Conservation (phyloP, 805 yeast species). For the Priceomyces medius region DNA sequence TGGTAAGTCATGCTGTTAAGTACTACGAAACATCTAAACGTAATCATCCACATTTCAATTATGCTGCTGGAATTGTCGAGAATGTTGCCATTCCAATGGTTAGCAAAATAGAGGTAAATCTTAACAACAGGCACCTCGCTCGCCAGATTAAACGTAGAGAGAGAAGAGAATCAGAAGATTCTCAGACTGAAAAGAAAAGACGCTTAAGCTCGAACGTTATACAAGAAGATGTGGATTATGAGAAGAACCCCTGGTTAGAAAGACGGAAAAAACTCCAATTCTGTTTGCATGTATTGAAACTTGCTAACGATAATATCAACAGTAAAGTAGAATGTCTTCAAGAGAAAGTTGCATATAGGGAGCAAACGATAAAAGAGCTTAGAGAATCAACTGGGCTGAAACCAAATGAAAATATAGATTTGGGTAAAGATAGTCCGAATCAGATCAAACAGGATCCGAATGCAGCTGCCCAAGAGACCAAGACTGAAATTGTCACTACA, state of each 20-base stretch:
- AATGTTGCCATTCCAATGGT: conserved; percentile 56
- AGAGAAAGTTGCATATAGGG: conserved; percentile 46
- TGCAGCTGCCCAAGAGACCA: conserved; percentile 44
- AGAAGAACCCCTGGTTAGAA: conserved; percentile 47
- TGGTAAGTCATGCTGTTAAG: conserved; percentile 49
- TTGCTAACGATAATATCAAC: conserved; percentile 77
- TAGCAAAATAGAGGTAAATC: conserved; percentile 45
- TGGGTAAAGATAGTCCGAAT: conserved; percentile 11
- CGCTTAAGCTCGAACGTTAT: conserved; percentile 13
- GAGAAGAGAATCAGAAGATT: conserved; percentile 7
- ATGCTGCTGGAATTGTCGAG: conserved; percentile 61
- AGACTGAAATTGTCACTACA: conserved; percentile 82
- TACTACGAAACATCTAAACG: conserved; percentile 47
- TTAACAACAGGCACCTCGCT: conserved; percentile 40
- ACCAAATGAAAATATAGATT: not conserved
- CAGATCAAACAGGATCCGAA: conserved; percentile 11
- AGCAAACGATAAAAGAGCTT: conserved; percentile 28
- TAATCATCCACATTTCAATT: conserved; percentile 50
- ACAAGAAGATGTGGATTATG: conserved; percentile 4
- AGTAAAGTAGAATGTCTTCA: conserved; percentile 65
- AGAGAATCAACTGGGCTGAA: conserved; percentile 9
- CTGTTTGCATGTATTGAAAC: conserved; percentile 72
- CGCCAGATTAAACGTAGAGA: conserved; percentile 9
- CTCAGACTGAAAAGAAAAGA: conserved; percentile 19
- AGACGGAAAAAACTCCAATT: conserved; percentile 74